Evolutionary conservation across 352 stramenopile genomes (phyloP), one percentile per base, ranked within the genome.

Genomic region (Globisporangium sylvaticum): DNA sequence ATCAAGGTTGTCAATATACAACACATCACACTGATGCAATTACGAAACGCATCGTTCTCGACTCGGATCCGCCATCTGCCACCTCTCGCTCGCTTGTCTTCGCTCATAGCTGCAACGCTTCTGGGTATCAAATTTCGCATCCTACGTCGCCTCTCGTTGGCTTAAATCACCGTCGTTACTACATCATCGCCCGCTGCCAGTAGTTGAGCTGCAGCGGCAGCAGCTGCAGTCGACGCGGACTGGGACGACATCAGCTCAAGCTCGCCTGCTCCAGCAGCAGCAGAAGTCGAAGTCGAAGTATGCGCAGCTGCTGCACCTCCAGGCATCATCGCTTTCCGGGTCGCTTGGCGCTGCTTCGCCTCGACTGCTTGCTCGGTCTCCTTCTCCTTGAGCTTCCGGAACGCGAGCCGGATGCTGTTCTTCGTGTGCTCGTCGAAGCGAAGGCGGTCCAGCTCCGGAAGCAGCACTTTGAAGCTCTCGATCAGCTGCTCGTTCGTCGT

Each of bases 401-500:
- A 87, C 34, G 74, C 80, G 4, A 62, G 39, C n/a, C 78, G 78
- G 61, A 87, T 87, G 50, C 78, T 86, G 57, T 78, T 84, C 70
- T 86, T 86, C 25, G 78, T 79, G 66, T 83, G 78, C 42, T 86
- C 78, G 34, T 86, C 78, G 53, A 86, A 86, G 22, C 78, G 74
- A 34, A 86, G 68, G 65, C 78, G 76, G 63, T 86, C 78, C 44
- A 86, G 65, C 54, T 86, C 78, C 3, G 76, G 78, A 20, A 86
- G 76, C 58, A 86, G 57, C 61, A 82, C 46, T 37, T 78, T 83
- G 55, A 86, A 80, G 54, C 74, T 76, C 58, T 72, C 74, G 15
- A 86, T 64, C 32, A 86, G 72, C 60, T 86, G 76, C 62, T 86
- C 76, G 59, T 83, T 81, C 6, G 69, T 79, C 44, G 72, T 68